Evolutionary conservation across 1,284 basidiomycete species (phyloP), one percentile per base, ranked within the genome.

Genomic region (Sporisorium sorghi): DNA sequence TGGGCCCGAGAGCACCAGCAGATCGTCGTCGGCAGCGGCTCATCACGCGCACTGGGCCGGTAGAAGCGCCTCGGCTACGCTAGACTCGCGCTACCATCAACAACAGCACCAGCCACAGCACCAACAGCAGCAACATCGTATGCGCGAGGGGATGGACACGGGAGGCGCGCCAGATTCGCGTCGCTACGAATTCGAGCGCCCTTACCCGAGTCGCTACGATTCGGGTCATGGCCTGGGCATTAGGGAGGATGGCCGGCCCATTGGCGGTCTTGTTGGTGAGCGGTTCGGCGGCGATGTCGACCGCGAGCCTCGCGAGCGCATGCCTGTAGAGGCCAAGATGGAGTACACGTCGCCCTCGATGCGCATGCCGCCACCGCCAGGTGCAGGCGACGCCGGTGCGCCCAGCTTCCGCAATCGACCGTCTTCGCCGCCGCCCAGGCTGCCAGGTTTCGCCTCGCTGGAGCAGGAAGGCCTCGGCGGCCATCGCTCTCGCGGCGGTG

Each of bases 311-410:
- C 63, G 60, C 15, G 58, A 54, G n/a, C 50, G 68, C 19, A 12
- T 53, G 30, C 23, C 12, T 5, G 49, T 50, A 32, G 53, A 64
- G 37, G 10, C 53, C 48, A 63, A 65, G 58, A 66, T 66, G 62
- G 69, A 66, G 15, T 55, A 66, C 49, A 44, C 35, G 30, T 51
- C 69, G 33, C 46, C 61, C 1, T 58, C 69, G 37, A 49, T 62
- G 51, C 69, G 71, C 44, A 73, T 68, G 71, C 71, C 57, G 9
- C 71, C 71, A 30, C 64, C 65, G 4, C n/a, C n/a, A n/a, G 54
- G 51, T 2, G 43, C 57, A 0, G 53, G 30, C 28, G 60, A 68
- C n/a, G 43, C 58, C 15, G 44, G 23, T 30, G 12, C 65, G 55
- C 44, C 63, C 15, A 57, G 54, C 54, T 58, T 60, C 49, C 56